Base-by-base conservation (phyloP, 2,329 filamentous ascomycete genomes). In the Colletotrichum sojae region DNA sequence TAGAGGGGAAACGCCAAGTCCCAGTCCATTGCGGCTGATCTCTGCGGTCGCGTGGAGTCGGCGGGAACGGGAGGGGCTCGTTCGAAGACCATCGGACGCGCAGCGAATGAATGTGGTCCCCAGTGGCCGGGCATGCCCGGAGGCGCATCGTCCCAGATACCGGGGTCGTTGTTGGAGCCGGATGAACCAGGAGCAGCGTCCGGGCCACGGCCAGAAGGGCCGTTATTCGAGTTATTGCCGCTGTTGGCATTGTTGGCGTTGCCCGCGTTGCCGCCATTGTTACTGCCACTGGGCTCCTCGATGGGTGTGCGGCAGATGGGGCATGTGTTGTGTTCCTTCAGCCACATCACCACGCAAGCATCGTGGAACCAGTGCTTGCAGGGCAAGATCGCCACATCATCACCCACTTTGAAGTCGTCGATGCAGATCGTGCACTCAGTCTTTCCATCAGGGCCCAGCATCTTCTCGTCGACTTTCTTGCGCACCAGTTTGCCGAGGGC, bases 341-440 rank as follows among this genome's bases (percentile, higher is more conserved):
- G 82, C 95, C 95, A 98, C 57, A 92, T 85, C 25, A 90, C 86
- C 40, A 96, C 92, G 75, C 95, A 98, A 27, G 88, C 84, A 67
- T 91, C 91, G 76, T 98, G 95, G 78, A 97, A 98, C 94, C 94
- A 97, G 77, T 99, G 96, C 68, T 90, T 92, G 81, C 96, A 99
- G 0, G 94, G 94, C 58, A 99, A 81, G 53, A 91, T 87, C 0
- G 92, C 88, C 5, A 95, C 93, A 76, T 93, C 90, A 36, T 93
- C 90, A 12, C 90, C 92, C 43, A 92, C 76, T 27, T 89, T 86
- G 71, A 97, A 91, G 31, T 93, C 89, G 63, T 98, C 94, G 84
- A 98, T 97, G 80, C 96, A 99, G 67, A 99, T 97, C 43, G 93
- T 95, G 79, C 96, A 99, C 76, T 98, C 95, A 49, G 90, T 91